These are phyloP conservation scores for Dendrobium nobile DNA, from an alignment of 106 monocot species.

Conservation along the genomic window DNA sequence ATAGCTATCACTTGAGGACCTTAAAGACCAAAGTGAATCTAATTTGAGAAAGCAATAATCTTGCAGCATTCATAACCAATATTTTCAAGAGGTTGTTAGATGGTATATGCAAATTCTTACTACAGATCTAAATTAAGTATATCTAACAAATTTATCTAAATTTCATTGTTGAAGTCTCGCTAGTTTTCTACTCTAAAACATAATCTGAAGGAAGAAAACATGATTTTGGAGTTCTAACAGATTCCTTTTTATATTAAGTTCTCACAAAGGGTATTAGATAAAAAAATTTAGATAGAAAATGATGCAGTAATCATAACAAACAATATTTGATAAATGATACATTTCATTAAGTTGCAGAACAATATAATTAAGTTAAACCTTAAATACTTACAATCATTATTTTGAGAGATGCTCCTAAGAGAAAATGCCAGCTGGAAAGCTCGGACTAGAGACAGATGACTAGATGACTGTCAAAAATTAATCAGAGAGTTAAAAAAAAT, in stretches of 20 bases:
- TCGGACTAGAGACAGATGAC: constrained; percentile 53
- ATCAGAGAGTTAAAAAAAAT: neutral
- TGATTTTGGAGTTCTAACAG: neutral
- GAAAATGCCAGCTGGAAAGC: constrained; percentile 93
- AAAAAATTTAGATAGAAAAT: neutral
- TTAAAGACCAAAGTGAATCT: neutral
- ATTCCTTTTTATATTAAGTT: neutral
- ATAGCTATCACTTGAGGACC: neutral
- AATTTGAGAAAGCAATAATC: neutral
- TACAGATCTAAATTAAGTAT: neutral
- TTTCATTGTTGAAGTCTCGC: neutral
- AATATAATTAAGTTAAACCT: neutral
- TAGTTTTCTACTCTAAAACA: neutral
- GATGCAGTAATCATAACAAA: neutral
- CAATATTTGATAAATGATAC: neutral
- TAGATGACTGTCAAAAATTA: constrained; percentile 52
- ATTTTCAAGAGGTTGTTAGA: neutral
- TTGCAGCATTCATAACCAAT: neutral
- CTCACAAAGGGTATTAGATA: too few relatives aligned
- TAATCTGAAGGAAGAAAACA: neutral
- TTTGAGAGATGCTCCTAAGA: constrained; percentile 60
- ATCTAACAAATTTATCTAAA: neutral
- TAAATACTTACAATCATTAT: constrained; percentile 55
- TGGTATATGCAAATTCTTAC: neutral
- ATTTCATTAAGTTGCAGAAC: neutral